Base-by-base conservation (phyloP, 441 rosid species). In the Viola pubescens region DNA sequence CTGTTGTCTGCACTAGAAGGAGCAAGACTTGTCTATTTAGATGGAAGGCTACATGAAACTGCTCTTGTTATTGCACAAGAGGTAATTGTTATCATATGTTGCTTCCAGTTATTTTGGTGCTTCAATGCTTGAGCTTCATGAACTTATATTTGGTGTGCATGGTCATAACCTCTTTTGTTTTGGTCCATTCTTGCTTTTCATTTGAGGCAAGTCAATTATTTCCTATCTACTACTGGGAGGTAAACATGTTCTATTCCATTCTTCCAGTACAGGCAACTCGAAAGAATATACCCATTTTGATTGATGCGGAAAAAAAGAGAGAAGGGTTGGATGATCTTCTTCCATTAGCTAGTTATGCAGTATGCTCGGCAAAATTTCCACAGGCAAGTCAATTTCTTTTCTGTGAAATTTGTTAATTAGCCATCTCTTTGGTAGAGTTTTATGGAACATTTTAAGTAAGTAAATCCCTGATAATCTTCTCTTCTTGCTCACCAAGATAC, bases 351-450 rank as follows among this genome's bases (percentile, higher is more conserved):
- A 81, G 63, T 67, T 89, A 85, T 76, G 84, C 72, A 42, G 75
- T 89, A 54, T 92, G 97, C 77, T 80, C 87, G 26, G 79, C 83
- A 45, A 76, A 73, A 62, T 92, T 92, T 69, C 97, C 97, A 14
- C 85, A 81, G 91, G 97, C 73, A 71, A 82, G 82, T 63, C 59
- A 7, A 38, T 41, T 61, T 43, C 59, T 26, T 26, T 26, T 26
- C 34, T 26, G 34, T 26, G 34, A 26, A 26, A 26, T 26, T 26
- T 26, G 34, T 26, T 26, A 26, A 26, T 26, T 26, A 26, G 34
- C 34, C 3, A 26, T 26, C 34, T 26, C 34, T 26, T 26, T 26
- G 34, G 2, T 26, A 26, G 34, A 26, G 34, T 26, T 26, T 26
- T 26, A 26, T 26, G 34, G 34, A 26, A 26, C 34, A 26, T 26